Conservation (phyloP, 495 filamentous ascomycete genomes). For the Neurospora hispaniola region DNA sequence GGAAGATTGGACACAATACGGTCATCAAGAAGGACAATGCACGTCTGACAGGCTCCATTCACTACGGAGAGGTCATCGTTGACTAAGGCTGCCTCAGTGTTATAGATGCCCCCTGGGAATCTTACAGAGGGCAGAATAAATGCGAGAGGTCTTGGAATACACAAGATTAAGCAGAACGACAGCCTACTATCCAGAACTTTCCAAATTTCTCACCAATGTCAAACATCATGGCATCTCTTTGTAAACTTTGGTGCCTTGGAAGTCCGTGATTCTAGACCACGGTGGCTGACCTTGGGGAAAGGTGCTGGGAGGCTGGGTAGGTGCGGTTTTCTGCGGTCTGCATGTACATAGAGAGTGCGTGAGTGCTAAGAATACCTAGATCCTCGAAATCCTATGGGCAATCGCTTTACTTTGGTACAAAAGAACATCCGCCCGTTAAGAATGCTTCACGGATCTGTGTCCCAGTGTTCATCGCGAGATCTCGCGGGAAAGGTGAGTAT, state of each 20-base stretch:
- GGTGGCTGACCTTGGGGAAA: neutral
- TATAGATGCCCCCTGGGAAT: neutral
- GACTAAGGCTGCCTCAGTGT: neutral
- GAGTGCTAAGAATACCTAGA: neutral
- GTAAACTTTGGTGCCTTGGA: neutral
- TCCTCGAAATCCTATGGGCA: too few species aligned
- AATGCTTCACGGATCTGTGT: conserved; percentile 10
- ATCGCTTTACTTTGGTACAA: too few species aligned
- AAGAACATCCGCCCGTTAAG: neutral
- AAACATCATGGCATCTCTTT: neutral
- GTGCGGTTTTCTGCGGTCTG: neutral
- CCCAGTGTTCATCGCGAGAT: too few species aligned
- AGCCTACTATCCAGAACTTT: neutral
- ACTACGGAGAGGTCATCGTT: neutral
- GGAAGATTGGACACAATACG: neutral
- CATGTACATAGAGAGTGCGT: neutral
- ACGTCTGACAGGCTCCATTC: neutral
- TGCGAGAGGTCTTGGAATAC: neutral
- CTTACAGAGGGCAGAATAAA: neutral
- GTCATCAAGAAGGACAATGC: neutral
- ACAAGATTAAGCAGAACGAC: neutral
- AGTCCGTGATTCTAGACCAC: neutral
- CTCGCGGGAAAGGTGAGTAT: too few species aligned
- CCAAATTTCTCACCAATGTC: neutral
- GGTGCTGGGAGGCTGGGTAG: neutral